Conservation (phyloP, 192 early-diverging fungal species). For the Coemansia sp. region DNA sequence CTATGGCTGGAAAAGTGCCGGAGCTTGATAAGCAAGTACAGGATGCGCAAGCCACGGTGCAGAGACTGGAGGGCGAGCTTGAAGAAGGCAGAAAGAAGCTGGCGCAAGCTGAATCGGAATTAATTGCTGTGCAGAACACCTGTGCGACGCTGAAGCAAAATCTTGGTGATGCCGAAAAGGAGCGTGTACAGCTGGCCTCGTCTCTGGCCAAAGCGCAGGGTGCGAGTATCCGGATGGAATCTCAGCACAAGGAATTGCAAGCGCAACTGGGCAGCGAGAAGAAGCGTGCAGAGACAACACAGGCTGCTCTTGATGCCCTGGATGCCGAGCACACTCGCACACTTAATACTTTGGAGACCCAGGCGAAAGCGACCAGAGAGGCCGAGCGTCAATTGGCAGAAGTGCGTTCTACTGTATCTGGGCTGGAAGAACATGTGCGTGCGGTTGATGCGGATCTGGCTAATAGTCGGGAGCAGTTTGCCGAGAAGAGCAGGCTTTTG, state of each 20-base stretch:
- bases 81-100: conserved; percentile 3
- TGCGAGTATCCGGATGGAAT: conserved; percentile 22
- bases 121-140: not conserved
- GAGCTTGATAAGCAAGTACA: not conserved
- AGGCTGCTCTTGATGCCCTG: conserved; percentile 3
- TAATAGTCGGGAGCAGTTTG: conserved; percentile 52
- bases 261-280: conserved; percentile 12
- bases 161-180: conserved; percentile 13
- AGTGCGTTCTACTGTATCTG: conserved; percentile 9
- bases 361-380: not conserved
- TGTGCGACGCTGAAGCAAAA: not conserved
- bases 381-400: conserved; percentile 29
- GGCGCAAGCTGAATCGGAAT: not conserved
- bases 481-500: conserved; percentile 44
- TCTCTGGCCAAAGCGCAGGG: conserved; percentile 44
- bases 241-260: conserved; percentile 26
- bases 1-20: not conserved
- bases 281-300: conserved; percentile 10
- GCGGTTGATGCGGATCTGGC: conserved; percentile 50
- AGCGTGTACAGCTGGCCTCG: conserved; percentile 31
- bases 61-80: conserved; percentile 7
- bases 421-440: conserved; percentile 43
- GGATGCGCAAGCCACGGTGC: not conserved
- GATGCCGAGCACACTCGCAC: conserved; percentile 6
- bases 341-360: not conserved